Conservation (phyloP, 371 early-diverging fungal genomes). For the Rhizomucor pusillus region DNA sequence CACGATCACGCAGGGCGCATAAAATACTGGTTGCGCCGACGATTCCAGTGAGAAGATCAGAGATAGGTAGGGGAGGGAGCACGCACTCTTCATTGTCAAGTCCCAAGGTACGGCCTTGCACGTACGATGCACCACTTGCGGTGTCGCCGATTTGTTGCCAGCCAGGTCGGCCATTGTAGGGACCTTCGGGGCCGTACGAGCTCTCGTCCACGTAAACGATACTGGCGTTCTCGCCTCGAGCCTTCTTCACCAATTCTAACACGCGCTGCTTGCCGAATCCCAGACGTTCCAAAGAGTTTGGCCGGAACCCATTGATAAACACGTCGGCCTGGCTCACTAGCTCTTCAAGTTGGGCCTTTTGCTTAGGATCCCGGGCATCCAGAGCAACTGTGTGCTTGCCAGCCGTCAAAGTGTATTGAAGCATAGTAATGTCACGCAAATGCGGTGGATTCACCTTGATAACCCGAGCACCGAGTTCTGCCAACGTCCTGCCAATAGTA, state of each 20-base stretch:
- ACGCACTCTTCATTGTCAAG: background rate
- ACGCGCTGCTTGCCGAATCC: conserved; percentile 14
- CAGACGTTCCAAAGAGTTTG: conserved; percentile 13
- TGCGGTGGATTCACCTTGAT: conserved; percentile 17
- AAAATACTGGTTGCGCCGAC: conserved; percentile 6
- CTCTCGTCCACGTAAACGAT: conserved; percentile 10
- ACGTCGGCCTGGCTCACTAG: conserved; percentile 19
- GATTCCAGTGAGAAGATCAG: conserved; percentile 9
- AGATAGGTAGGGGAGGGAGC: conserved; percentile 7
- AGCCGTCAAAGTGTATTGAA: conserved; percentile 12
- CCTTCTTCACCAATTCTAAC: conserved; percentile 1
- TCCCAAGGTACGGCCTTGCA: conserved; percentile 11
- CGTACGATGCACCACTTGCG: conserved; percentile 11
- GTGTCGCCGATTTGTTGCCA: conserved; percentile 22
- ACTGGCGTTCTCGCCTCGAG: background rate
- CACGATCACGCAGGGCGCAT: conserved; percentile 11
- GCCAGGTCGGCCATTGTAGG: conserved; percentile 10
- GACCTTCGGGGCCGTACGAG: conserved; percentile 7
- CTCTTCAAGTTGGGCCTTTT: conserved; percentile 6
- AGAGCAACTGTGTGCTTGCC: conserved; percentile 11
- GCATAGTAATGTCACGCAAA: conserved; percentile 9
- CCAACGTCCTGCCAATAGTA: conserved; percentile 13
- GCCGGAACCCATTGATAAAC: conserved; percentile 16
- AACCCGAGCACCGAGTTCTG: conserved; percentile 18
- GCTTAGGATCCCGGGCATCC: conserved; percentile 11